Evolutionary conservation across 495 filamentous ascomycete genomes (phyloP).

Genomic region (Hypomontagnella monticulosa): DNA sequence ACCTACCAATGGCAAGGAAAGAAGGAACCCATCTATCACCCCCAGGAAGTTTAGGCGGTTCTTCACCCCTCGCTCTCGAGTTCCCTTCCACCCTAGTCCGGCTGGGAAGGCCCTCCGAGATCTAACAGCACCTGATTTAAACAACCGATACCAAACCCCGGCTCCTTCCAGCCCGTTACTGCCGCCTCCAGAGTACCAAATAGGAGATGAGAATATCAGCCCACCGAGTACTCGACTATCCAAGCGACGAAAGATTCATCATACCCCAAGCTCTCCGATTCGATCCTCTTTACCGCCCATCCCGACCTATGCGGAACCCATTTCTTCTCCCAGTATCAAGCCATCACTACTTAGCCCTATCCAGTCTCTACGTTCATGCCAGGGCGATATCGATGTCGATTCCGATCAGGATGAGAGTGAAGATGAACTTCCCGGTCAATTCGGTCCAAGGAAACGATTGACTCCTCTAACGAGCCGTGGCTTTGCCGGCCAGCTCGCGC

Average conservation of each 20-base stretch:
- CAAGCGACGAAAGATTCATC: constrained; percentile 56
- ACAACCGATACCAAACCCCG: constrained; percentile 59
- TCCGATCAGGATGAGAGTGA: constrained; percentile 46
- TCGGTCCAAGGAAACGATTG: constrained; percentile 28
- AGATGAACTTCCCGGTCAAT: constrained; percentile 37
- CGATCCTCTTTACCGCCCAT: constrained; percentile 43
- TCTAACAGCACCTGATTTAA: constrained; percentile 71
- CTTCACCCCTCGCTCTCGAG: constrained; percentile 75
- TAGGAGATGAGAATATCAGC: constrained; percentile 40
- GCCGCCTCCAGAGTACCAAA: constrained; percentile 49
- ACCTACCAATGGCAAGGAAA: constrained; percentile 52
- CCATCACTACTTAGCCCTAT: constrained; percentile 50
- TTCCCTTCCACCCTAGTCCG: constrained; percentile 57
- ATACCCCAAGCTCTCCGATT: constrained; percentile 46
- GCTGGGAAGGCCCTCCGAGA: constrained; percentile 73
- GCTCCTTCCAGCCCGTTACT: constrained; percentile 55
- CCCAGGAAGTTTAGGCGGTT: constrained; percentile 81
- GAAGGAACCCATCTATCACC: constrained; percentile 67
- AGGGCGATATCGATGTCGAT: constrained; percentile 36
- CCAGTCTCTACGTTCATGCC: constrained; percentile 45
- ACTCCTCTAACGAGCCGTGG: constrained; percentile 52
- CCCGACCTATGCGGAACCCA: constrained; percentile 35
- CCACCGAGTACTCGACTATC: constrained; percentile 30
- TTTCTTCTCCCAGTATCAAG: constrained; percentile 33
- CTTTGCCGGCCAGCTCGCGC: constrained; percentile 52